phyloP scores from a whole-genome alignment of 352 stramenopile genomes.

The Phytophthora boehmeriae region DNA sequence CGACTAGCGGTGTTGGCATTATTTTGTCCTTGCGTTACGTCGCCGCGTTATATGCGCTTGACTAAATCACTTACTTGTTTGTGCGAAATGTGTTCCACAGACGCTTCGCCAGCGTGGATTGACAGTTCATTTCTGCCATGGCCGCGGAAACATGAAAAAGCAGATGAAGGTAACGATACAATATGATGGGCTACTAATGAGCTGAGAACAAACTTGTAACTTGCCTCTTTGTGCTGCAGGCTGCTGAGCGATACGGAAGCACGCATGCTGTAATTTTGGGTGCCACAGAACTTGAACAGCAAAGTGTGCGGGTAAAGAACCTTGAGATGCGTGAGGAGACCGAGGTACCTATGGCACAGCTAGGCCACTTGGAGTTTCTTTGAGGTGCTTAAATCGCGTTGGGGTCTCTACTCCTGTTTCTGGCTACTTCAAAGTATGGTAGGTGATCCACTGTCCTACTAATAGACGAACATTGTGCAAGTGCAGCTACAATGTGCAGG shows the following conservation, averaged over 20 bases:
- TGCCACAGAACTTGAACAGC: conserved; percentile 64
- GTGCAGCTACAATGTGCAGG: conserved; percentile 4
- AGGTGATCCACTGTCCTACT: not conserved
- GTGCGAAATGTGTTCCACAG: conserved; percentile 22
- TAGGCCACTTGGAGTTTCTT: conserved; percentile 40
- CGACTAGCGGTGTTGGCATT: not conserved
- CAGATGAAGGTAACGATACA: conserved; percentile 76
- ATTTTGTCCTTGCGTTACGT: too few species aligned
- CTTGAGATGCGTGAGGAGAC: conserved; percentile 60
- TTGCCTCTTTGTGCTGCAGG: conserved; percentile 28
- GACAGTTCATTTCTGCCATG: conserved; percentile 86
- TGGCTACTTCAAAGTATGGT: not conserved
- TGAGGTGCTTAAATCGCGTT: conserved; percentile 5
- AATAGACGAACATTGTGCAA: conserved; percentile 1
- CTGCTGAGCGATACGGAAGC: conserved; percentile 73
- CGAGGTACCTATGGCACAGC: conserved; percentile 40
- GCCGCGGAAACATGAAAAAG: conserved; percentile 83
- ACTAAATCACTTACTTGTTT: not conserved
- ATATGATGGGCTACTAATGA: not conserved
- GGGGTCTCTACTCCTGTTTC: not conserved
- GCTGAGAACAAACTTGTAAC: conserved; percentile 1
- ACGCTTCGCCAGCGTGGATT: conserved; percentile 60
- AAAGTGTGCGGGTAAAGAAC: conserved; percentile 81
- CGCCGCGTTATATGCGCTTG: not conserved
- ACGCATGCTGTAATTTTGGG: conserved; percentile 79